Percentiles rank a stretch among this genome's conserved stretches.
Conservation (phyloP, 1,284 basidiomycete species). For the Ceratobasidium sp. region DNA sequence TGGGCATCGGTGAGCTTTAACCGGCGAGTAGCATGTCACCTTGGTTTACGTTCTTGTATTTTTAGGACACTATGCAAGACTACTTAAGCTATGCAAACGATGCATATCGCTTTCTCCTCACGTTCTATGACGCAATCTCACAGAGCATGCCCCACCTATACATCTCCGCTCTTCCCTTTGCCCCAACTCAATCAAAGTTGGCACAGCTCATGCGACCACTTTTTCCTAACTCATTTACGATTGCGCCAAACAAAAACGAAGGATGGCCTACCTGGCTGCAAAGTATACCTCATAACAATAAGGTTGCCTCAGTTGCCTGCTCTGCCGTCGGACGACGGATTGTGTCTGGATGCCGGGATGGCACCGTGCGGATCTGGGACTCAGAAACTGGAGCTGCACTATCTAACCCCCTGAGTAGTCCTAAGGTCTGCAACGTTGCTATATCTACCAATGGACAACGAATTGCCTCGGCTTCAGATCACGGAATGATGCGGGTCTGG, state of each 20-base stretch:
- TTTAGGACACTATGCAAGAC: not conserved
- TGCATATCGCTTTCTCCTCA: conserved; percentile 10
- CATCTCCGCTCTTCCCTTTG: conserved; percentile 30
- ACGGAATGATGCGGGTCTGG: conserved; percentile 18
- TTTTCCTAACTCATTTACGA: conserved; percentile 10
- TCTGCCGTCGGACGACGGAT: conserved; percentile 20
- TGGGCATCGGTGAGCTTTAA: not conserved
- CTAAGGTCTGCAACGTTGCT: not conserved
- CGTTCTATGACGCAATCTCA: conserved; percentile 27
- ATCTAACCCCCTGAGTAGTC: not conserved
- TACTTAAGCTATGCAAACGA: conserved; percentile 5
- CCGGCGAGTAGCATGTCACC: too few species aligned
- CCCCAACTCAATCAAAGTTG: not conserved
- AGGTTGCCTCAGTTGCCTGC: conserved; percentile 22
- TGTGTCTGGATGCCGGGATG: conserved; percentile 8
- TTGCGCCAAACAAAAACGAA: not conserved
- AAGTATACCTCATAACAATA: not conserved
- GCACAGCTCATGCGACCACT: not conserved
- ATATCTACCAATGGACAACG: conserved; percentile 11
- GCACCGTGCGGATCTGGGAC: conserved; percentile 39
- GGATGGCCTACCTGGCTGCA: not conserved
- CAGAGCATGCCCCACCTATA: conserved; percentile 35
- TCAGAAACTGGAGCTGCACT: not conserved
- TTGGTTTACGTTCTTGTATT: not conserved
- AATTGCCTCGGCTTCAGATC: not conserved